Conservation (phyloP, 2,329 filamentous ascomycete genomes). For the Colletotrichum incanum region DNA sequence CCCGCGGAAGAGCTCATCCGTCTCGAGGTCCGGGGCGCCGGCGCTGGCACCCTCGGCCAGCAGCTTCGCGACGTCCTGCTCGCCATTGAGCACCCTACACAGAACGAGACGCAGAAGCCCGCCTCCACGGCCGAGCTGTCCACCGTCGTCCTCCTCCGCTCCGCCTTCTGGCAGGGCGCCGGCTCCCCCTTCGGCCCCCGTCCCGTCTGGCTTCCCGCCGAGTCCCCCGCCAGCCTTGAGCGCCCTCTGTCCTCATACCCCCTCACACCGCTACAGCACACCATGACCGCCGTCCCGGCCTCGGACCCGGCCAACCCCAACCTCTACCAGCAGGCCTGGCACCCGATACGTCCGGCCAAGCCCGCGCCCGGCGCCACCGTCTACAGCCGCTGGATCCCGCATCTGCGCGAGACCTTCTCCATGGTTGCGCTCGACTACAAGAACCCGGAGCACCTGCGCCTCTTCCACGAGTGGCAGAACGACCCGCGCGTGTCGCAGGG, state of each 20-base stretch:
- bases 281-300: constrained; percentile 56
- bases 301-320: constrained; percentile 59
- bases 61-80: constrained; percentile 65
- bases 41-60: constrained; percentile 52
- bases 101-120: constrained; percentile 51
- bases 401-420: constrained; percentile 82
- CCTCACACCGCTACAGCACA: constrained; percentile 65
- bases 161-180: constrained; percentile 80
- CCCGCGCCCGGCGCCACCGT: constrained; percentile 78
- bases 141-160: constrained; percentile 62
- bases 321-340: constrained; percentile 70
- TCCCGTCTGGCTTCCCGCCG: constrained; percentile 71
- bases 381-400: constrained; percentile 85
- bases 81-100: constrained; percentile 64
- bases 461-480: constrained; percentile 88
- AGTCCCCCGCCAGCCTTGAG: constrained; percentile 55
- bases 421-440: constrained; percentile 81
- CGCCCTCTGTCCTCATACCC: constrained; percentile 63
- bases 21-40: constrained; percentile 59
- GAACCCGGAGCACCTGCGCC: constrained; percentile 73
- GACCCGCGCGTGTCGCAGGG: constrained; percentile 85
- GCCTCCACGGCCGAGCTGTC: constrained; percentile 50
- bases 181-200: constrained; percentile 77
- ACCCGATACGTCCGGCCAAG: constrained; percentile 81
- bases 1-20: constrained; percentile 65